phyloP scores from a whole-genome alignment of 345 rosid species.

The Eutrema japonicum region DNA sequence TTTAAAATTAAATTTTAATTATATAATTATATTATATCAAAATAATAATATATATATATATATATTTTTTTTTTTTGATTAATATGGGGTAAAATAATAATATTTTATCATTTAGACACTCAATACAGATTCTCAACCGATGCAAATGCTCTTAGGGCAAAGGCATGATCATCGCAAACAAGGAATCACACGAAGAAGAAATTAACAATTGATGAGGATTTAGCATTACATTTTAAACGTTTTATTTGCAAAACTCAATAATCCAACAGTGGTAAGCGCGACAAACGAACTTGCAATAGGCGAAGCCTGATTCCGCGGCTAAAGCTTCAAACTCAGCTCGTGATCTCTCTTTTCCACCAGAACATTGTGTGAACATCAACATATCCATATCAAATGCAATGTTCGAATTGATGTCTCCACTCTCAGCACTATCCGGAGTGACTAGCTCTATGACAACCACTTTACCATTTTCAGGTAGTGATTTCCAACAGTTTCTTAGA shows the following conservation, averaged over 20 bases:
- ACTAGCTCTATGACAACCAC: constrained; percentile 51
- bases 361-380: constrained; percentile 49
- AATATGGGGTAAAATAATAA: too few relatives aligned
- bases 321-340: constrained; percentile 50
- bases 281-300: constrained; percentile 38
- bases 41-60: too few relatives aligned
- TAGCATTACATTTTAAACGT: background rate
- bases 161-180: background rate
- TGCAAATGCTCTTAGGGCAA: background rate
- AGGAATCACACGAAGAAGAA: background rate
- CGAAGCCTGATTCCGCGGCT: constrained; percentile 50
- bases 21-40: too few relatives aligned
- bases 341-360: constrained; percentile 57
- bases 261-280: constrained; percentile 37
- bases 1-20: too few relatives aligned
- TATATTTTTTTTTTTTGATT: too few relatives aligned
- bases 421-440: constrained; percentile 42
- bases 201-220: background rate
- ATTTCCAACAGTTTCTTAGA: constrained; percentile 56
- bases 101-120: too few relatives aligned
- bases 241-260: constrained; percentile 34
- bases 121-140: too few relatives aligned
- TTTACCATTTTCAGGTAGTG: constrained; percentile 50
- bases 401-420: constrained; percentile 41
- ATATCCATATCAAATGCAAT: constrained; percentile 51